Percentiles rank a stretch among this genome's conserved stretches.
Evolutionary conservation across 2,329 filamentous ascomycete species (phyloP).

Genomic region (Achaetomium macrosporum): DNA sequence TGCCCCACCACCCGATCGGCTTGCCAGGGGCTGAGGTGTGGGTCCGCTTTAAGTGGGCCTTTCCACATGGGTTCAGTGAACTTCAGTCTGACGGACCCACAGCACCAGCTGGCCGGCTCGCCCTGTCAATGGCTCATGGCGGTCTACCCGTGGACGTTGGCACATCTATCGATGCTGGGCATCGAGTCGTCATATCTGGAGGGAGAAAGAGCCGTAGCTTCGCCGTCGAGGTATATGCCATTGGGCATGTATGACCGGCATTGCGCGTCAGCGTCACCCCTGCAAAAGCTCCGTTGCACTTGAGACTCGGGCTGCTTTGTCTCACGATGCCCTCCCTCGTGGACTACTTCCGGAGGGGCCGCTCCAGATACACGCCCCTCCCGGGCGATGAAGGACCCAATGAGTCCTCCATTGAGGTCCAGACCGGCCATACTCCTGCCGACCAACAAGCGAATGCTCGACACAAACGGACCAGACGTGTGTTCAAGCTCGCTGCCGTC

Average conservation of each 20-base stretch:
- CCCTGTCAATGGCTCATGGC: neutral
- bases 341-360: conserved; percentile 1
- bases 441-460: neutral
- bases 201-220: too few species aligned
- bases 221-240: too few species aligned
- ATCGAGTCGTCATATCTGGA: neutral
- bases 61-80: neutral
- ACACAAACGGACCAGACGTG: neutral
- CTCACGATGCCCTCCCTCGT: neutral
- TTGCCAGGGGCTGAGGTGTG: too few species aligned
- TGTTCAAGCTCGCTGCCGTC: conserved; percentile 4
- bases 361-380: conserved; percentile 7
- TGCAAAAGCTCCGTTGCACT: neutral
- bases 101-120: neutral
- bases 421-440: neutral
- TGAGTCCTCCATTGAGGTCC: neutral
- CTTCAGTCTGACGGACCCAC: neutral
- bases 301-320: too few species aligned
- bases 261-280: too few species aligned
- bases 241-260: too few species aligned
- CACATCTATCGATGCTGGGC: neutral
- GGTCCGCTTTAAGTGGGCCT: too few species aligned
- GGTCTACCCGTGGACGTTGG: too few species aligned
- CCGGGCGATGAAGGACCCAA: neutral
- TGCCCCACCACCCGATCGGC: too few species aligned